A percentile compares a stretch with the other conserved stretches of the same genome.
Conservation (phyloP, 2,329 filamentous ascomycete species). For the Arachnomyces sp. region DNA sequence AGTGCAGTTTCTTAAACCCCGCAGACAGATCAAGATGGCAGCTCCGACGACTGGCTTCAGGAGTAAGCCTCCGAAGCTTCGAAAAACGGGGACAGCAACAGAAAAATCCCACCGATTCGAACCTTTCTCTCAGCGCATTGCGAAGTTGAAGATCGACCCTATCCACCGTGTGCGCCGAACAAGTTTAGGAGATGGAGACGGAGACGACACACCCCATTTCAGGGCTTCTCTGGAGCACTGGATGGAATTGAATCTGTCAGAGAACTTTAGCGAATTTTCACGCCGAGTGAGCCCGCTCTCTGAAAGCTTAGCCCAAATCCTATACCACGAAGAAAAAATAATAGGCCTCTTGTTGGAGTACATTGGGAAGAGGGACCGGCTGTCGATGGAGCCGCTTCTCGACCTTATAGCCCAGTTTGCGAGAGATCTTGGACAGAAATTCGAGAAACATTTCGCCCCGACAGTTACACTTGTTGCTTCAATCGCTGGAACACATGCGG, state of each 20-base stretch:
- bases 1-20: conserved; percentile 19
- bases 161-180: conserved; percentile 74
- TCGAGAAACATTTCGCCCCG: conserved; percentile 78
- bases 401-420: conserved; percentile 87
- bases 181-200: conserved; percentile 72
- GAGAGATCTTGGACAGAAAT: conserved; percentile 80
- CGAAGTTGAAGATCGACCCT: conserved; percentile 88
- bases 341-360: conserved; percentile 68
- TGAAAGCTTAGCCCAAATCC: conserved; percentile 83
- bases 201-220: conserved; percentile 78
- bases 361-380: conserved; percentile 68
- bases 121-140: conserved; percentile 81
- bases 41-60: conserved; percentile 58
- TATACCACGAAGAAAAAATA: conserved; percentile 83
- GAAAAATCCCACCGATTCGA: conserved; percentile 85
- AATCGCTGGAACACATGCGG: conserved; percentile 68
- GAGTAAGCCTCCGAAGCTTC: conserved; percentile 58
- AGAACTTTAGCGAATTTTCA: conserved; percentile 69
- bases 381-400: conserved; percentile 77
- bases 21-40: conserved; percentile 29
- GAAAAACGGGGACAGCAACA: conserved; percentile 63
- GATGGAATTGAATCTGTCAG: conserved; percentile 83
- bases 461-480: conserved; percentile 68
- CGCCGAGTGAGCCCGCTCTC: conserved; percentile 67
- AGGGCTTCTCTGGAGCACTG: conserved; percentile 76